A percentile compares a stretch with the other conserved stretches of the same genome.
Conservation (phyloP, 2,329 filamentous ascomycete genomes). For the Penicillium nordicum region DNA sequence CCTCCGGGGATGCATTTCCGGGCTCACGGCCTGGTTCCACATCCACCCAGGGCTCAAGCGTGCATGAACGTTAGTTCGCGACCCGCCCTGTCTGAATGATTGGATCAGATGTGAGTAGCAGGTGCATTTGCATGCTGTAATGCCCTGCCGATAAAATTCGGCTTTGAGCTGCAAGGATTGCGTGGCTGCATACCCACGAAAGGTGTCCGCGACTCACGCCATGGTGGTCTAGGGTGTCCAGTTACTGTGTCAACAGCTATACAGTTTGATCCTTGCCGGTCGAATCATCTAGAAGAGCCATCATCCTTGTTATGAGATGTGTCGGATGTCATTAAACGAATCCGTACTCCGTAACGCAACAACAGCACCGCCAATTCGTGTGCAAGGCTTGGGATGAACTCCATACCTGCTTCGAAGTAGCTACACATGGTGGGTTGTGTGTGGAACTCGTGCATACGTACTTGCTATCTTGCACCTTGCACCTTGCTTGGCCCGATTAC, state of each 20-base stretch:
- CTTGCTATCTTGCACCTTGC: background rate
- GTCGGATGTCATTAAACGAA: background rate
- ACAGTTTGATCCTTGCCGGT: slow-evolving; percentile 2
- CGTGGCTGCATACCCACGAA: background rate
- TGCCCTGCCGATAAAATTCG: background rate
- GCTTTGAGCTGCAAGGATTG: slow-evolving; percentile 4
- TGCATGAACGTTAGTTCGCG: slow-evolving; percentile 24
- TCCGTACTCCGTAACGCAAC: background rate
- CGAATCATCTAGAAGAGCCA: background rate
- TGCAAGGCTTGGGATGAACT: background rate
- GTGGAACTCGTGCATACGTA: background rate
- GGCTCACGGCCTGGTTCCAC: background rate
- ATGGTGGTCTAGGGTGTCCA: background rate
- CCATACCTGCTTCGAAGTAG: background rate
- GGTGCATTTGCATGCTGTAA: slow-evolving; percentile 2
- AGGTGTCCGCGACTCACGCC: background rate
- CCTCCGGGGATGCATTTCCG: background rate
- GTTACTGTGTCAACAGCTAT: slow-evolving; percentile 2
- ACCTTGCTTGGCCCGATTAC: slow-evolving; percentile 5
- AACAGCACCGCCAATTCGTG: background rate
- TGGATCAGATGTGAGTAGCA: slow-evolving; percentile 1
- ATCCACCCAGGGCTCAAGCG: slow-evolving; percentile 6
- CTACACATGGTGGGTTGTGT: slow-evolving; percentile 2
- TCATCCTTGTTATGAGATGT: background rate
- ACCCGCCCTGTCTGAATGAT: background rate